Evolutionary conservation across 139 green algal species (phyloP).

Genomic region (Micractinium conductrix): DNA sequence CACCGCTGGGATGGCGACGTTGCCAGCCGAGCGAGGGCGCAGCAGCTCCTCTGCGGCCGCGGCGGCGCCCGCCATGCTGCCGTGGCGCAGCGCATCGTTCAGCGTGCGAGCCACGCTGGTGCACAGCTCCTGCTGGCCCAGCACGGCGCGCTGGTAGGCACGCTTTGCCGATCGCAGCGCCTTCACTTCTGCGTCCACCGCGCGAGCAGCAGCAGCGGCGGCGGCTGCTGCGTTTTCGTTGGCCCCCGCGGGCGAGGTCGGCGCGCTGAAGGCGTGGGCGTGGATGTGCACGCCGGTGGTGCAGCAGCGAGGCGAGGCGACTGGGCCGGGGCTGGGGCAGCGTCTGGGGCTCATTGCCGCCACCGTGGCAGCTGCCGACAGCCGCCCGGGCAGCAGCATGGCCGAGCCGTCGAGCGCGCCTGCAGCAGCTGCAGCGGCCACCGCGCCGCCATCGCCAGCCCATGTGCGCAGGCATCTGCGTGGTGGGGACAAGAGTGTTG

Average conservation of each 20-base stretch:
- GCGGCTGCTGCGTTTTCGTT: background rate
- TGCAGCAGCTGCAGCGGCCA: background rate
- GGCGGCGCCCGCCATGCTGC: background rate
- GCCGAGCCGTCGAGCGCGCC: background rate
- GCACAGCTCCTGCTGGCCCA: constrained; percentile 11
- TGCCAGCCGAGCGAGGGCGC: background rate
- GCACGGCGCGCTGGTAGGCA: constrained; percentile 10
- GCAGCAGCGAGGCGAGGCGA: too few species aligned
- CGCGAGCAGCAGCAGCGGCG: background rate
- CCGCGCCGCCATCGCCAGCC: background rate
- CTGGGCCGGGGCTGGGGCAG: background rate
- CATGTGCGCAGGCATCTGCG: constrained; percentile 28
- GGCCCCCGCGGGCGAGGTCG: background rate
- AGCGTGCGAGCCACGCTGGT: constrained; percentile 7
- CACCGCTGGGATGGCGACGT: background rate
- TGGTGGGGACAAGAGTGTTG: too few species aligned
- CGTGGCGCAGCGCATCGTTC: constrained; percentile 6
- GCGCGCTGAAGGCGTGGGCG: constrained; percentile 1
- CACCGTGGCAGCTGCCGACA: background rate
- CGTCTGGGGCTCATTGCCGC: background rate
- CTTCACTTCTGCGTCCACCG: constrained; percentile 8
- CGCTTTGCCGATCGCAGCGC: constrained; percentile 10
- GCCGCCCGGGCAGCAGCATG: background rate
- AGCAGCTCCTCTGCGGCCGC: background rate
- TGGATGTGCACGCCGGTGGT: too few species aligned